Evolutionary conservation across 768 basidiomycete genomes (phyloP).

Genomic region (Gloeostereum incarnatum): DNA sequence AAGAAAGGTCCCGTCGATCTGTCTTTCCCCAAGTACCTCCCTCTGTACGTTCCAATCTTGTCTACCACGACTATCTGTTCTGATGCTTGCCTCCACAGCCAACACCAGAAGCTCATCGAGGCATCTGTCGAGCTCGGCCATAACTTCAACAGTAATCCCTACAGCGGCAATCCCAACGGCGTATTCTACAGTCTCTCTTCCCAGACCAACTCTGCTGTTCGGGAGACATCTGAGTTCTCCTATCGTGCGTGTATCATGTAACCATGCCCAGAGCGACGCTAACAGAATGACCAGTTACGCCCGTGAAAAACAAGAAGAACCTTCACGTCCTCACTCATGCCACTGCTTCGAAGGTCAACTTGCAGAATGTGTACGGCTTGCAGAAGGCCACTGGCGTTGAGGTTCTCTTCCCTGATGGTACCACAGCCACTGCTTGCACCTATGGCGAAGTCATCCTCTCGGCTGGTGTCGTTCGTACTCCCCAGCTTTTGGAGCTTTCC

Average conservation of each 20-base stretch:
- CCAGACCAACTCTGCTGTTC: slow-evolving; percentile 11
- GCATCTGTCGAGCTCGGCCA: slow-evolving; percentile 23
- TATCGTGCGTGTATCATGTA: slow-evolving; percentile 19
- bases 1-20: slow-evolving; percentile 17
- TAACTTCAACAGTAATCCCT: slow-evolving; percentile 17
- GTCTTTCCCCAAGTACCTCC: slow-evolving; percentile 20
- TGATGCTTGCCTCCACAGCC: slow-evolving; percentile 8
- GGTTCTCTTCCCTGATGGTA: slow-evolving; percentile 17
- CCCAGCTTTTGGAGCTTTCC: slow-evolving; percentile 25
- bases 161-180: slow-evolving; percentile 18
- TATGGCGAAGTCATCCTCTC: slow-evolving; percentile 20
- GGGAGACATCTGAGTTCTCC: slow-evolving; percentile 21
- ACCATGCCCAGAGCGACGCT: too few relatives aligned
- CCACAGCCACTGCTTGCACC: slow-evolving; percentile 8
- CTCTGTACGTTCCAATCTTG: slow-evolving; percentile 12
- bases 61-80: not conserved
- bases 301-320: slow-evolving; percentile 13
- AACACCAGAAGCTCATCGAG: slow-evolving; percentile 19
- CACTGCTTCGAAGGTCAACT: slow-evolving; percentile 13
- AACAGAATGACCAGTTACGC: slow-evolving; percentile 8
- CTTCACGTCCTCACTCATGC: slow-evolving; percentile 16
- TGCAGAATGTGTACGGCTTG: slow-evolving; percentile 9
- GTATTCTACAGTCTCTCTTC: slow-evolving; percentile 19
- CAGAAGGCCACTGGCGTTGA: slow-evolving; percentile 15
- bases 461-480: slow-evolving; percentile 20